Conservation (phyloP, 2,329 filamentous ascomycete genomes). For the Hypocrella siamensis region DNA sequence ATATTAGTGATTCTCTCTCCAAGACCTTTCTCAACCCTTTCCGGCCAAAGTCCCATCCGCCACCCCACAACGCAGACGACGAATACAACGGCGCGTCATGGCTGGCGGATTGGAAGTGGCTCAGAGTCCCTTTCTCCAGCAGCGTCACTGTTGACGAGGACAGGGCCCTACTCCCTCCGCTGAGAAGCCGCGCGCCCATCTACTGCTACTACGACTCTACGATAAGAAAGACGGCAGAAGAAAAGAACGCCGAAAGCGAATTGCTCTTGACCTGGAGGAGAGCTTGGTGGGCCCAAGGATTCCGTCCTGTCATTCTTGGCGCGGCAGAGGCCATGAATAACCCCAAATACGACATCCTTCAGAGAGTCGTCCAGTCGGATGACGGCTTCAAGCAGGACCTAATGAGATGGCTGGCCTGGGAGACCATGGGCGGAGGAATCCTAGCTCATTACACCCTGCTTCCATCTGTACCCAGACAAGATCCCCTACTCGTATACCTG, state of each 20-base stretch:
- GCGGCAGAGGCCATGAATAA: conserved; percentile 71
- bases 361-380: conserved; percentile 46
- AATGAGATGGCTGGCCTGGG: conserved; percentile 84
- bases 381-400: conserved; percentile 50
- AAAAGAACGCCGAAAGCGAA: conserved; percentile 58
- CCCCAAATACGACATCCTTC: conserved; percentile 58
- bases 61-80: conserved; percentile 61
- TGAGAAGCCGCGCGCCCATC: conserved; percentile 53
- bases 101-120: conserved; percentile 84
- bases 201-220: conserved; percentile 84
- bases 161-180: conserved; percentile 65
- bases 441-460: conserved; percentile 66
- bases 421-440: conserved; percentile 72
- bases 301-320: conserved; percentile 68
- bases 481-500: conserved; percentile 55
- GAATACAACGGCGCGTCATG: conserved; percentile 65
- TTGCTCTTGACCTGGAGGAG: conserved; percentile 77
- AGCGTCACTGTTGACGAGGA: conserved; percentile 67
- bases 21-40: conserved; percentile 49
- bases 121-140: conserved; percentile 70
- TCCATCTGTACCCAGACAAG: conserved; percentile 67
- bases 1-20: conserved; percentile 20
- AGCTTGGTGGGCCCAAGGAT: conserved; percentile 92
- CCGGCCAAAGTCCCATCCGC: conserved; percentile 51
- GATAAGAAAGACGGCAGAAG: conserved; percentile 42